A percentile compares a stretch with the other conserved stretches of the same genome.
Conservation (phyloP, 2,329 filamentous ascomycete species). For the Onygenales sp. region DNA sequence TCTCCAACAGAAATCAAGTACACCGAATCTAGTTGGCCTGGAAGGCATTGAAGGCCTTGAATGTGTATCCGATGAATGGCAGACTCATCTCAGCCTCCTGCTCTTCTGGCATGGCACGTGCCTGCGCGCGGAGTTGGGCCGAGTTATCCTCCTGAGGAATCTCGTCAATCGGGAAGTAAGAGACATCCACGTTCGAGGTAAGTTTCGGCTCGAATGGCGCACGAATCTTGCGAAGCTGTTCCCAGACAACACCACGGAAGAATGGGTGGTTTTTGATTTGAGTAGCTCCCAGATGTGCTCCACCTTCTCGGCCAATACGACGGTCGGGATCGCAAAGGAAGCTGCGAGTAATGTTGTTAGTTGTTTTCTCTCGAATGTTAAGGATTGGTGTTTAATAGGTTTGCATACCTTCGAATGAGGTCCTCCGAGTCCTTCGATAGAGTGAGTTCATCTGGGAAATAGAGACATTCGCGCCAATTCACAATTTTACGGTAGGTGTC, state of each 20-base stretch:
- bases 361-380: conserved; percentile 2
- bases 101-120: conserved; percentile 60
- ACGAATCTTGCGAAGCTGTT: conserved; percentile 81
- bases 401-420: conserved; percentile 72
- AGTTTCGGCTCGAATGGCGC: conserved; percentile 94
- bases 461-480: conserved; percentile 90
- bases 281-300: conserved; percentile 59
- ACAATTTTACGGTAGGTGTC: conserved; percentile 99
- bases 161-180: conserved; percentile 97
- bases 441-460: conserved; percentile 92
- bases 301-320: conserved; percentile 64
- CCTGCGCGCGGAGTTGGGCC: conserved; percentile 75
- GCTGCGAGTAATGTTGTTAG: conserved; percentile 36
- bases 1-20: not conserved
- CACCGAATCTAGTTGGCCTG: conserved; percentile 24
- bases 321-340: conserved; percentile 91
- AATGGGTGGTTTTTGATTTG: conserved; percentile 93
- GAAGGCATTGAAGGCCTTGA: conserved; percentile 85
- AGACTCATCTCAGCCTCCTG: conserved; percentile 90
- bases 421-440: conserved; percentile 83
- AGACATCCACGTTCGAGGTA: conserved; percentile 87
- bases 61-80: conserved; percentile 93
- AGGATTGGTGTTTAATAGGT: conserved; percentile 12
- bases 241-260: conserved; percentile 95
- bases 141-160: conserved; percentile 95